A percentile compares a stretch with the other conserved stretches of the same genome.
Evolutionary conservation across 2,329 filamentous ascomycete species (phyloP).

Genomic region (Cordyceps farinosa): DNA sequence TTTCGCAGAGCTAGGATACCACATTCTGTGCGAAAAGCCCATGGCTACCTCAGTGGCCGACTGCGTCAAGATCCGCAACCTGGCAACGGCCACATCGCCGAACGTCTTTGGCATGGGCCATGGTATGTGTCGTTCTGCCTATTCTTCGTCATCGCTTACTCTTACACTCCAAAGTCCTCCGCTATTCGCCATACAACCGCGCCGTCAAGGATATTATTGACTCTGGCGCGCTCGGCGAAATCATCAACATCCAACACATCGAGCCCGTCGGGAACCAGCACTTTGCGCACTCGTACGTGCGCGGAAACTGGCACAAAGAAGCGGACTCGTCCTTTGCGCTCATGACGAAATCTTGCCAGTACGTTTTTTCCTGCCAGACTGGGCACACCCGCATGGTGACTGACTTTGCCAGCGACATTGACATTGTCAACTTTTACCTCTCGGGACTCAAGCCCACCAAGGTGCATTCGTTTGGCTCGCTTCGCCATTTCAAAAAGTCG

Average conservation of each 20-base stretch:
- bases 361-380: background rate
- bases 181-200: conserved; percentile 21
- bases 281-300: conserved; percentile 22
- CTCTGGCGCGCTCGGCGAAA: conserved; percentile 21
- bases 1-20: conserved; percentile 27
- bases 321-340: conserved; percentile 19
- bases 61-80: conserved; percentile 19
- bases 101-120: conserved; percentile 21
- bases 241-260: conserved; percentile 22
- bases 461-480: conserved; percentile 21
- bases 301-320: conserved; percentile 21
- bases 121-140: background rate
- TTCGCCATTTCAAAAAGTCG: conserved; percentile 21
- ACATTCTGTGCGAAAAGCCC: conserved; percentile 22
- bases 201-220: conserved; percentile 21
- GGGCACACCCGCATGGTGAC: background rate
- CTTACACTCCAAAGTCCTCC: conserved; percentile 13
- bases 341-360: conserved; percentile 22
- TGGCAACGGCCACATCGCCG: background rate
- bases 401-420: conserved; percentile 18
- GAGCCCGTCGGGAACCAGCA: conserved; percentile 22
- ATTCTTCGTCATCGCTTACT: background rate
- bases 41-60: conserved; percentile 20
- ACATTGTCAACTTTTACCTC: conserved; percentile 21
- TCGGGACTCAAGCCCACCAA: conserved; percentile 18